A percentile compares a stretch with the other conserved stretches of the same genome.
phyloP scores from a whole-genome alignment of 345 rosid species.

The Carallia pectinifolia region DNA sequence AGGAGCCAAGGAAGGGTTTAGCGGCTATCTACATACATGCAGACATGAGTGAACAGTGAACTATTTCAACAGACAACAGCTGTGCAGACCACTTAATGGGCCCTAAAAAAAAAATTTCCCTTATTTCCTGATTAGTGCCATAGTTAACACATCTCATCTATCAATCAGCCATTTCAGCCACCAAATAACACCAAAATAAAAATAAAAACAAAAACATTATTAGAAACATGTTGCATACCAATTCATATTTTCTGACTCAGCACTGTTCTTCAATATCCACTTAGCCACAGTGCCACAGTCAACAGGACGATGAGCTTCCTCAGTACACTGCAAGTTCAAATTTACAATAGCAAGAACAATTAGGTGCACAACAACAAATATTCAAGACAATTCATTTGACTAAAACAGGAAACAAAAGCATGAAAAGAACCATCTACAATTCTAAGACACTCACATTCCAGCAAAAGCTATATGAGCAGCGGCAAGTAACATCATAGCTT shows the following conservation, averaged over 20 bases:
- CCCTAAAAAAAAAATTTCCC: background rate
- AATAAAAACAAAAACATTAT: background rate
- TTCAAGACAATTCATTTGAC: background rate
- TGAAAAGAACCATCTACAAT: background rate
- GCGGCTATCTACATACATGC: background rate
- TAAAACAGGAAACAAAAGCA: background rate
- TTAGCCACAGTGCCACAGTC: conserved; percentile 84
- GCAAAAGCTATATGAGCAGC: conserved; percentile 79
- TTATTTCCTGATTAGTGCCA: background rate
- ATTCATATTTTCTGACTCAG: conserved; percentile 98
- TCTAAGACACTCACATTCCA: conserved; percentile 68
- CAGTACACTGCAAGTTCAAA: conserved; percentile 65
- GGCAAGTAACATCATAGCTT: conserved; percentile 74
- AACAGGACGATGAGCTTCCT: conserved; percentile 99
- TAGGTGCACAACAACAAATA: background rate
- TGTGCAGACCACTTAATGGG: background rate
- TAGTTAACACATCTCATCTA: background rate
- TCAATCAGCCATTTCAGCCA: background rate
- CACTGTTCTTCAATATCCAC: conserved; percentile 96
- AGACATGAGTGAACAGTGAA: no score
- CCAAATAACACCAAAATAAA: background rate
- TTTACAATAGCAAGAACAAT: background rate
- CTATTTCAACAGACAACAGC: no score
- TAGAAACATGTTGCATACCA: conserved; percentile 44
- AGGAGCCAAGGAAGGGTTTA: background rate